A percentile compares a stretch with the other conserved stretches of the same genome.
Evolutionary conservation across 1,284 basidiomycete genomes (phyloP).

Genomic region (Pseudomicrostroma phylloplanum): DNA sequence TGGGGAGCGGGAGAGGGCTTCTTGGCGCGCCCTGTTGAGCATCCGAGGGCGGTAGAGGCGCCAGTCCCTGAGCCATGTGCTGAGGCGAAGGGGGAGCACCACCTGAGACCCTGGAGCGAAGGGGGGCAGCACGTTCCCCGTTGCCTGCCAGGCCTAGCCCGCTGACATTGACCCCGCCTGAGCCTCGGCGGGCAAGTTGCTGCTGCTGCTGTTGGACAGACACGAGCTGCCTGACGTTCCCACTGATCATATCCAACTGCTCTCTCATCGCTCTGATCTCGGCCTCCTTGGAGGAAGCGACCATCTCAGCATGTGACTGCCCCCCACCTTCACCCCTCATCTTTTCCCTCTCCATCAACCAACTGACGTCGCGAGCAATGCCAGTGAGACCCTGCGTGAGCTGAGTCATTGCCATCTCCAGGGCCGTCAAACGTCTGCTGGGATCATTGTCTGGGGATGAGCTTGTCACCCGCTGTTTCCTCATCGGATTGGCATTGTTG

Average conservation of each 20-base stretch:
- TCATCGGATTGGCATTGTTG: no score
- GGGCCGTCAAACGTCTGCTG: neutral
- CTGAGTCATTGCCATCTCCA: neutral
- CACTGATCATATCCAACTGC: slow-evolving; percentile 29
- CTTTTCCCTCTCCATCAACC: slow-evolving; percentile 6
- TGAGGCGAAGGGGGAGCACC: no score
- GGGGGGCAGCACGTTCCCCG: no score
- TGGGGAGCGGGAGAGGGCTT: neutral
- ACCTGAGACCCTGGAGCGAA: no score
- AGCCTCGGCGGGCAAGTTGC: slow-evolving; percentile 6
- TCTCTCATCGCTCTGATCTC: slow-evolving; percentile 33
- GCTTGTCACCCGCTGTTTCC: no score
- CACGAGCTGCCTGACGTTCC: slow-evolving; percentile 37
- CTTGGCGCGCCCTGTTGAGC: no score
- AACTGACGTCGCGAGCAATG: slow-evolving; percentile 1
- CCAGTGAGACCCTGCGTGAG: neutral
- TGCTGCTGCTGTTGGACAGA: slow-evolving; percentile 11
- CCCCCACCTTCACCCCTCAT: neutral
- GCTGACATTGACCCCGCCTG: neutral
- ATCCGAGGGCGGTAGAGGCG: no score
- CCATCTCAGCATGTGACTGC: neutral
- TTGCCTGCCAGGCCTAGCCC: neutral
- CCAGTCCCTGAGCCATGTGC: no score
- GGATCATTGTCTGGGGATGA: neutral
- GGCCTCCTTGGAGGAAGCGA: slow-evolving; percentile 14